Evolutionary conservation across 352 stramenopile species (phyloP).

Genomic region (Blastocystis sp.): DNA sequence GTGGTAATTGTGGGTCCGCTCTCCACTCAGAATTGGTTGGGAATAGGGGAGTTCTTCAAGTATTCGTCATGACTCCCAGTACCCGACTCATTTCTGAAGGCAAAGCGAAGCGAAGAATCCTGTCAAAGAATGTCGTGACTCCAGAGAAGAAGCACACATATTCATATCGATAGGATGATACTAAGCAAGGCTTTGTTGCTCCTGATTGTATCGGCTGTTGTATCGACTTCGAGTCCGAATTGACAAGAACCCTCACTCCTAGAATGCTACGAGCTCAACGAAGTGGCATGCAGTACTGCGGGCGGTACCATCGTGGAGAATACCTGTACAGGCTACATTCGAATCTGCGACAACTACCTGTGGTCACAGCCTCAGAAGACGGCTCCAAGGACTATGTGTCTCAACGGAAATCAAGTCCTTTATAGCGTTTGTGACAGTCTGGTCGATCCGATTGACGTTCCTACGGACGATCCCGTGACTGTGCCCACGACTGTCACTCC

Average conservation of each 20-base stretch:
- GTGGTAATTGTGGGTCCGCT: too few species aligned
- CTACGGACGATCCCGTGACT: neutral
- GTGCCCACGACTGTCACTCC: neutral
- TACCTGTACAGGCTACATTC: slow-evolving; percentile 47
- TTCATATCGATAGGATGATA: slow-evolving; percentile 53
- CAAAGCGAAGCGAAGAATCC: slow-evolving; percentile 55
- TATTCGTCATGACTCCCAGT: neutral
- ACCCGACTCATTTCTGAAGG: neutral
- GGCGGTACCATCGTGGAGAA: slow-evolving; percentile 7
- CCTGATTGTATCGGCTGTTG: slow-evolving; percentile 1
- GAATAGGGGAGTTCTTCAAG: slow-evolving; percentile 1
- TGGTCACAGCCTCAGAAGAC: slow-evolving; percentile 27
- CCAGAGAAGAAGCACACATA: slow-evolving; percentile 12
- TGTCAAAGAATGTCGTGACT: slow-evolving; percentile 11
- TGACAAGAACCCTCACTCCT: neutral
- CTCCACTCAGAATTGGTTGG: too few species aligned
- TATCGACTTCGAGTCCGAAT: neutral
- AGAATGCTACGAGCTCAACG: slow-evolving; percentile 36
- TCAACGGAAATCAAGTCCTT: slow-evolving; percentile 55
- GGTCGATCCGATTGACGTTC: neutral
- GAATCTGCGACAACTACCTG: slow-evolving; percentile 50
- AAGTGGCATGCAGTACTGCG: slow-evolving; percentile 40
- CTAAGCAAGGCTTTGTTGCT: slow-evolving; percentile 12
- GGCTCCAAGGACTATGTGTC: slow-evolving; percentile 34
- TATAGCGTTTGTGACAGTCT: slow-evolving; percentile 26